Conservation (phyloP, 192 early-diverging fungal species). For the Rhizoclosmatium sp. region DNA sequence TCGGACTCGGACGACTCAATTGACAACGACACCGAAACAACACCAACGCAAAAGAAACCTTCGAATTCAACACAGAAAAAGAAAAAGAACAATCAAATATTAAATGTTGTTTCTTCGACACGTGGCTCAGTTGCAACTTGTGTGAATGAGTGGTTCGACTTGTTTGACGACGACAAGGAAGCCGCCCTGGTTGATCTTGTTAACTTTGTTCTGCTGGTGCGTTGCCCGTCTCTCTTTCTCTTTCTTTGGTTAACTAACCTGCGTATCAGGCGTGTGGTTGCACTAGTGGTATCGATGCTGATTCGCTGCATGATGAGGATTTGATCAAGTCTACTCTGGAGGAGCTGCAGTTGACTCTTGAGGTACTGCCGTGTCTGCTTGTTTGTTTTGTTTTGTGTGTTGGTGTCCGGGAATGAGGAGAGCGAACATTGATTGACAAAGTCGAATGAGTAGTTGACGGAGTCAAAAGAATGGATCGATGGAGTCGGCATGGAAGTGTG, state of each 20-base stretch:
- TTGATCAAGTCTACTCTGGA: conserved; percentile 62
- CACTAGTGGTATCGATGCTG: conserved; percentile 48
- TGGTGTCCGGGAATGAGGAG: conserved; percentile 18
- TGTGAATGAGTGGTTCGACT: conserved; percentile 75
- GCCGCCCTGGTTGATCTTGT: conserved; percentile 73
- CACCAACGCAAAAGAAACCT: background rate
- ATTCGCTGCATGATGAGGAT: conserved; percentile 64
- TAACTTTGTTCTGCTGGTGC: conserved; percentile 74
- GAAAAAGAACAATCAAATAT: background rate
- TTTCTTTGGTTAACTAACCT: background rate
- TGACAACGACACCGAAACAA: background rate
- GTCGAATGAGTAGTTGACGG: no score
- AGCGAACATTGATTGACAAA: no score
- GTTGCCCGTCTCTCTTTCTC: conserved; percentile 36
- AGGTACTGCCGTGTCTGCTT: conserved; percentile 52
- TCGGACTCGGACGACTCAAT: background rate
- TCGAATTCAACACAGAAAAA: background rate
- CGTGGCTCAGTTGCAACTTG: conserved; percentile 62
- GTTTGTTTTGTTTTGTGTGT: background rate
- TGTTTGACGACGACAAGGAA: conserved; percentile 62
- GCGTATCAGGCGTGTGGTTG: conserved; percentile 64
- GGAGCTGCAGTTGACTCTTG: conserved; percentile 66
- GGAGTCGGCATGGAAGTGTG: no score
- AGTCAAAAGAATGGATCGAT: no score
- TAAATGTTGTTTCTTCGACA: conserved; percentile 39